Percentiles rank a stretch among this genome's conserved stretches.
phyloP scores from a whole-genome alignment of 2,329 filamentous ascomycete species.

The Xylariaceae sp. region DNA sequence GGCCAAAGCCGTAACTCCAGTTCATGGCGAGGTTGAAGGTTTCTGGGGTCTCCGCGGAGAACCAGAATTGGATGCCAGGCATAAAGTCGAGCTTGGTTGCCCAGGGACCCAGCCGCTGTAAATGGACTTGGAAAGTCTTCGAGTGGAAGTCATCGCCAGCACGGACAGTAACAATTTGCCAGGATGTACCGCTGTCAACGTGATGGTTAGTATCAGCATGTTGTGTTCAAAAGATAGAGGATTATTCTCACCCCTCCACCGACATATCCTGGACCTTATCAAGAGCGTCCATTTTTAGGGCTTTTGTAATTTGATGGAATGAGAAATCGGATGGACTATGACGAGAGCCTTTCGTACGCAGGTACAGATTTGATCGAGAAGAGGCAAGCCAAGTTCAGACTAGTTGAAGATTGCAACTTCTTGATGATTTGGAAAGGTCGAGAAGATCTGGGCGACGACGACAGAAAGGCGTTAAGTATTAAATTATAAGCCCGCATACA shows the following conservation, averaged over 20 bases:
- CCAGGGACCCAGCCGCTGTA: slow-evolving; percentile 2
- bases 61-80: not conserved
- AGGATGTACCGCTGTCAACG: not conserved
- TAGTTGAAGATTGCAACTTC: too few relatives aligned
- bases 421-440: too few relatives aligned
- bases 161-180: not conserved
- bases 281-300: not conserved
- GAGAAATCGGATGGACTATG: too few relatives aligned
- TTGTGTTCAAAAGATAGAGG: not conserved
- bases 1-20: not conserved
- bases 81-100: not conserved
- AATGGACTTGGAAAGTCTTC: not conserved
- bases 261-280: not conserved
- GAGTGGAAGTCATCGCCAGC: not conserved
- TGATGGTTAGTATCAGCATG: not conserved
- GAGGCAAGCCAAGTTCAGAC: too few relatives aligned
- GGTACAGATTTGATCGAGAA: too few relatives aligned
- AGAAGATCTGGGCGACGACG: too few relatives aligned
- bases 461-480: too few relatives aligned
- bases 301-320: too few relatives aligned
- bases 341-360: too few relatives aligned
- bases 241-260: not conserved
- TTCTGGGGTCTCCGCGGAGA: not conserved
- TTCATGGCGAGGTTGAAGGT: slow-evolving; percentile 6
- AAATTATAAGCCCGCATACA: too few relatives aligned